phyloP scores from a whole-genome alignment of 2,329 filamentous ascomycete genomes.

The Macrophomina phaseolina region DNA sequence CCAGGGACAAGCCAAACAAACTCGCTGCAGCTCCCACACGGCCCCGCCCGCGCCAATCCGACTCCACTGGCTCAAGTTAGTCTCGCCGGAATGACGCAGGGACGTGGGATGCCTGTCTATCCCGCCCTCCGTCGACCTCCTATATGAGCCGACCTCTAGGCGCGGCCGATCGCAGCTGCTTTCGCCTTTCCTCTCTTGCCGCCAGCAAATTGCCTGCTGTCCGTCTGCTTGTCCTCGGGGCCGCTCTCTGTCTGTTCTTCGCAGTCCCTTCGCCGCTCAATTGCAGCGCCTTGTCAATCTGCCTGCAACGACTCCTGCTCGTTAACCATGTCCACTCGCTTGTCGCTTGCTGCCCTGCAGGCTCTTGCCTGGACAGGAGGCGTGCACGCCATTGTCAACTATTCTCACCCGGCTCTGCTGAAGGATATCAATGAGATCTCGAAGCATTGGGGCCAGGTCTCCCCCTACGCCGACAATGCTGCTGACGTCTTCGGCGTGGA shows the following conservation, averaged over 20 bases:
- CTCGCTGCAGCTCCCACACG: neutral
- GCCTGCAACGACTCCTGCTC: neutral
- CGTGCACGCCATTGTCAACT: slow-evolving; percentile 4
- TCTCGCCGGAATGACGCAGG: slow-evolving; percentile 7
- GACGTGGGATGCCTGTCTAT: slow-evolving; percentile 15
- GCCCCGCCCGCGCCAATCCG: neutral
- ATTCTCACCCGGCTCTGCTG: slow-evolving; percentile 31
- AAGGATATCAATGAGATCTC: slow-evolving; percentile 44
- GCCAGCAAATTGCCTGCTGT: neutral
- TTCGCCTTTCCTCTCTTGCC: neutral
- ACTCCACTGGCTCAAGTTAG: neutral
- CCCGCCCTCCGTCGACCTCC: neutral
- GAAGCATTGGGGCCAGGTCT: slow-evolving; percentile 55
- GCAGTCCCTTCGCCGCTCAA: neutral
- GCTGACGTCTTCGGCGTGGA: slow-evolving; percentile 55
- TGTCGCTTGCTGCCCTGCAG: neutral
- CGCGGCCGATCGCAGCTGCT: neutral
- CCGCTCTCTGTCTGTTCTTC: neutral
- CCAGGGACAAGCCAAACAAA: slow-evolving; percentile 9
- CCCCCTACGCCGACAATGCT: slow-evolving; percentile 54
- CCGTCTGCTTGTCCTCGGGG: neutral
- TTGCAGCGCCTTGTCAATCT: neutral
- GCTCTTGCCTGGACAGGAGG: slow-evolving; percentile 3
- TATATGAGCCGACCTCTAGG: slow-evolving; percentile 5
- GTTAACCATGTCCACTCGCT: slow-evolving; percentile 1